Evolutionary conservation across 352 stramenopile species (phyloP).

Genomic region (Elongisporangium anandrum): DNA sequence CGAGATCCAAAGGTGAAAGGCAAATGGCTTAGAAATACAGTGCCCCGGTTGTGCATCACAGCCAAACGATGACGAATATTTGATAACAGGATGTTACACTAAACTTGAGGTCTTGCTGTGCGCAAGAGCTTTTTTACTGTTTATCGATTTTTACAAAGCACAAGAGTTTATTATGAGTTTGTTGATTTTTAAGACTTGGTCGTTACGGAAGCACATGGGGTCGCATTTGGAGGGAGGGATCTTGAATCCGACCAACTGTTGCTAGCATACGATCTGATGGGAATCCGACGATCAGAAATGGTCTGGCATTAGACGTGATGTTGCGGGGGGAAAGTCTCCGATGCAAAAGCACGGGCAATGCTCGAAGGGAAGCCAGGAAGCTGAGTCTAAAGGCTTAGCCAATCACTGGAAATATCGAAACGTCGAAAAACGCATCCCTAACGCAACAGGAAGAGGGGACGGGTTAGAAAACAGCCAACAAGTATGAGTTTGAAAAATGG

Average conservation of each 20-base stretch:
- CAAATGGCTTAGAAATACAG: background rate
- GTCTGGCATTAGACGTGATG: background rate
- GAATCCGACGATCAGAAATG: background rate
- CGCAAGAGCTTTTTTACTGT: no score
- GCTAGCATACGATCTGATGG: background rate
- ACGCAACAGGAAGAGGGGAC: background rate
- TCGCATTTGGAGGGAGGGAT: background rate
- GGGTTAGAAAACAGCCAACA: background rate
- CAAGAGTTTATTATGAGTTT: background rate
- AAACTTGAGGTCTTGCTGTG: no score
- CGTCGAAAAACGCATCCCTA: background rate
- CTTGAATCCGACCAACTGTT: background rate
- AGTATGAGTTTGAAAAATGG: background rate
- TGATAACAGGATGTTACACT: background rate
- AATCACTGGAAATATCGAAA: background rate
- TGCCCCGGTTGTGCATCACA: background rate
- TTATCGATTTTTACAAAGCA: no score
- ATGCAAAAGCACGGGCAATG: background rate
- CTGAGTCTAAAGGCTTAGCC: background rate
- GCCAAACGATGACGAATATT: no score
- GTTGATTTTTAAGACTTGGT: background rate
- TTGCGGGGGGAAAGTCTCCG: background rate
- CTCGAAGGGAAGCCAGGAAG: background rate
- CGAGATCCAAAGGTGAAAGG: background rate
- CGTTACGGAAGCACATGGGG: background rate